Base-by-base conservation (phyloP, 208 protist species). In the Wallacemonas sp. region DNA sequence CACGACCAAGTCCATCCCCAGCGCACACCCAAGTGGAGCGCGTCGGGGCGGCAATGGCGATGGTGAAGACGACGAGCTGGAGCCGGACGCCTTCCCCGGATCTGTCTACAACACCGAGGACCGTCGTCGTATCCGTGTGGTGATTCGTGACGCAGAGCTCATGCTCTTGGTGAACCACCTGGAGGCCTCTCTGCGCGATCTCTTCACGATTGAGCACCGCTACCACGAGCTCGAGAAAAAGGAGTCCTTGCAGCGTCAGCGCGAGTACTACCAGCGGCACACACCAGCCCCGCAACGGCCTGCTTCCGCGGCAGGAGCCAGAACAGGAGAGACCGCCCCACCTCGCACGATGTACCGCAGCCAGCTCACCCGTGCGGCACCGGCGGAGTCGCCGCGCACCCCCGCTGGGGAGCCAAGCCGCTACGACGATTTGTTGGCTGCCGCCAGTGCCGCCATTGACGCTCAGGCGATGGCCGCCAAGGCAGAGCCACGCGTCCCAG, bases 131-230 rank as follows among this genome's bases (percentile, higher is more conserved):
- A 60, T 95, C 22, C 53, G 55, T 8, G 62, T 79, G 27, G 72
- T 70, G 33, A 55, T 95, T 36, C 42, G 71, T 9, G 82, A 83
- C 22, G 70, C 70, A 2, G 80, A 93, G 33, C 67, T 95, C 11
- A 64, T 92, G 41, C 70, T 96, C 34, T 70, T 96, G 38, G 80
- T 73, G 14, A 62, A 59, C n/a, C 83, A 93, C 62, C 79, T 96
- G n/a, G 76, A 95, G 46, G 72, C 66, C 30, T 80, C 88, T 1
- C 75, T 96, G 5, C 51, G 73, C 31, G 86, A 96, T 51, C 77
- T 91, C 56, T 96, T 93, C 65, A 70, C 70, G 15, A 81, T 93
- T 21, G 82, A 93, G 72, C 85, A 93, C 63, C 71, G 68, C 15
- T 80, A 61, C 41, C 76, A 87, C 65, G 26, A 41, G 15, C 56